phyloP scores from a whole-genome alignment of 352 stramenopile species.

The Thalassiosira livingstoniorum region DNA sequence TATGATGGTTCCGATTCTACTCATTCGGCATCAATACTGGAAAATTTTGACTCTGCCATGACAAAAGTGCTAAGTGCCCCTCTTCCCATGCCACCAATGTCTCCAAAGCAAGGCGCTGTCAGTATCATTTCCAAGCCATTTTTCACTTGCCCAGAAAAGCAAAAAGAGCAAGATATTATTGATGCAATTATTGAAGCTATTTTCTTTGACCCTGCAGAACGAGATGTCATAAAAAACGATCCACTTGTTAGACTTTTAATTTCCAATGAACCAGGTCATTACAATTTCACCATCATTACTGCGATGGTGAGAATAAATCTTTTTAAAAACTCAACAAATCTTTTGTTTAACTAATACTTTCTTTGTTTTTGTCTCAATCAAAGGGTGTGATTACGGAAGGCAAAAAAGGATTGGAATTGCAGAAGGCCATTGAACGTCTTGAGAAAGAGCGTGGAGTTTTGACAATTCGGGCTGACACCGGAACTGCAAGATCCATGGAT shows the following conservation, averaged over 20 bases:
- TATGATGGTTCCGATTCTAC: constrained; percentile 35
- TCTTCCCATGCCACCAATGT: constrained; percentile 18
- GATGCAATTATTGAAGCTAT: constrained; percentile 85
- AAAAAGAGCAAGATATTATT: constrained; percentile 78
- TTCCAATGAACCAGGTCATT: constrained; percentile 77
- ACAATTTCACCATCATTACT: constrained; percentile 85
- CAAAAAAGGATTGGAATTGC: constrained; percentile 81
- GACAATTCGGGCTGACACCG: constrained; percentile 83
- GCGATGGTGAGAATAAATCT: constrained; percentile 70
- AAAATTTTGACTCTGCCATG: constrained; percentile 44
- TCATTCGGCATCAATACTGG: constrained; percentile 25
- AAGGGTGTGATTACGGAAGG: constrained; percentile 86
- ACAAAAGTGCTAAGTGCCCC: constrained; percentile 23
- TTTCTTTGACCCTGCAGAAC: constrained; percentile 80
- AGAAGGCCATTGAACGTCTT: constrained; percentile 73
- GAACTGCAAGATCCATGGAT: constrained; percentile 81
- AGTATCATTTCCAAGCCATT: constrained; percentile 48
- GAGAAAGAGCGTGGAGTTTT: constrained; percentile 76
- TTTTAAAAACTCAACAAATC: too few relatives aligned
- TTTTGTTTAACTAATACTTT: background rate
- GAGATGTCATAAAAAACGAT: constrained; percentile 71
- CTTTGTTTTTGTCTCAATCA: background rate
- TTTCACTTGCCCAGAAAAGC: constrained; percentile 70
- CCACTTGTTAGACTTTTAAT: constrained; percentile 81
- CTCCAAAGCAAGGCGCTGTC: constrained; percentile 13